phyloP scores from a whole-genome alignment of 768 basidiomycete genomes.

The Leccinum longicurvipes region DNA sequence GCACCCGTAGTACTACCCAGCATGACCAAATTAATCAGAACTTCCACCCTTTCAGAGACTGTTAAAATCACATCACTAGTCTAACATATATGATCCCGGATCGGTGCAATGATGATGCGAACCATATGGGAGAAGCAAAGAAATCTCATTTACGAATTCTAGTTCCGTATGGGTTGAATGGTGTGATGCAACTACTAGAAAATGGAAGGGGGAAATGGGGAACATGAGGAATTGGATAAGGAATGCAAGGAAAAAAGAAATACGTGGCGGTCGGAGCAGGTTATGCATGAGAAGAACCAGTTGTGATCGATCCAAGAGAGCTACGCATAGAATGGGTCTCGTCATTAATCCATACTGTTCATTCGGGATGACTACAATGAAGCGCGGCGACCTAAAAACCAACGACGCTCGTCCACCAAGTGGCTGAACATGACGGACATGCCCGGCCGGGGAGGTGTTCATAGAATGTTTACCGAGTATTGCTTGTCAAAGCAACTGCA shows the following conservation, averaged over 20 bases:
- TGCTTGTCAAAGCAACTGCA: slow-evolving; percentile 51
- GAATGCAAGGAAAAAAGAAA: neutral
- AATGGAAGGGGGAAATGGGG: neutral
- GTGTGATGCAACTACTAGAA: slow-evolving; percentile 1
- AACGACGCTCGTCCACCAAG: neutral
- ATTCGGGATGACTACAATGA: slow-evolving; percentile 1
- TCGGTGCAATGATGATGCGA: neutral
- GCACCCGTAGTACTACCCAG: neutral
- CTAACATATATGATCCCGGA: neutral
- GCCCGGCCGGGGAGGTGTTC: neutral
- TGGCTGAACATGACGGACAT: neutral
- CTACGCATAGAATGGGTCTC: slow-evolving; percentile 4
- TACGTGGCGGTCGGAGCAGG: neutral
- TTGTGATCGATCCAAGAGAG: neutral
- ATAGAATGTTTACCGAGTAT: slow-evolving; percentile 14
- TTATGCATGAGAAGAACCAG: neutral
- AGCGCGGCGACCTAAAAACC: neutral
- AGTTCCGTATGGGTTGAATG: neutral
- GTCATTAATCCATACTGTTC: slow-evolving; percentile 4
- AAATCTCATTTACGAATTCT: slow-evolving; percentile 1
- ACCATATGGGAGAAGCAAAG: neutral
- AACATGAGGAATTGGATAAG: neutral
- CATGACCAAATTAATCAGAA: neutral
- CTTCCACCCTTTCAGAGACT: neutral
- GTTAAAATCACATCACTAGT: neutral